Conservation (phyloP, 2,329 filamentous ascomycete genomes). For the Periconia digitata region DNA sequence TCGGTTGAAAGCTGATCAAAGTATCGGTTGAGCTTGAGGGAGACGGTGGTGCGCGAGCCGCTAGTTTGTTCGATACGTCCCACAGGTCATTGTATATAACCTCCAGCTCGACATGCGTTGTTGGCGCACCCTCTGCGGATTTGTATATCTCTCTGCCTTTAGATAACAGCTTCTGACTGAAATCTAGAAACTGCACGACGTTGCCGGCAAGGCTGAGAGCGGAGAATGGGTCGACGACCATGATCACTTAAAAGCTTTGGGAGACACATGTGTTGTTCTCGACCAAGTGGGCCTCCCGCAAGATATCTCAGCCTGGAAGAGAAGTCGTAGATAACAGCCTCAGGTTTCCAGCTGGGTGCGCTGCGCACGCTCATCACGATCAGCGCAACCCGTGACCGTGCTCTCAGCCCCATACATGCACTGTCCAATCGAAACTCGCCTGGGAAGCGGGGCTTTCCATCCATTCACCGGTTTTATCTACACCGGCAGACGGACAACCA, state of each 20-base stretch:
- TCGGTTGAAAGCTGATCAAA: neutral
- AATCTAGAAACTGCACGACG: slow-evolving; percentile 3
- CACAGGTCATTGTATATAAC: neutral
- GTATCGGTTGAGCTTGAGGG: neutral
- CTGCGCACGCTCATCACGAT: too few species aligned
- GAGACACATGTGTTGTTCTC: too few species aligned
- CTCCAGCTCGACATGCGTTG: neutral
- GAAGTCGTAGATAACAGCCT: too few species aligned
- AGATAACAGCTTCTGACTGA: slow-evolving; percentile 1
- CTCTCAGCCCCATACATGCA: too few species aligned
- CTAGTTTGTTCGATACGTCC: neutral
- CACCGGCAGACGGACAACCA: too few species aligned
- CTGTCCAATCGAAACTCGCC: too few species aligned
- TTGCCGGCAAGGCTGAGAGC: slow-evolving; percentile 1
- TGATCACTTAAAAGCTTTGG: neutral
- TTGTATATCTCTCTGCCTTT: slow-evolving; percentile 4
- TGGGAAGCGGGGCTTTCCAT: too few species aligned
- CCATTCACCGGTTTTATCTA: too few species aligned
- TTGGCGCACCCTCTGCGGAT: neutral
- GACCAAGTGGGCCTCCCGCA: too few species aligned
- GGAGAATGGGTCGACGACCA: slow-evolving; percentile 2
- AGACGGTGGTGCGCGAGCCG: neutral
- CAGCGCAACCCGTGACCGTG: too few species aligned
- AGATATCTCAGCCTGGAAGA: too few species aligned
- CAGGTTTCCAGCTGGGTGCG: too few species aligned